Conservation (phyloP, 169 alveolate species). For the Babesia divergens region DNA sequence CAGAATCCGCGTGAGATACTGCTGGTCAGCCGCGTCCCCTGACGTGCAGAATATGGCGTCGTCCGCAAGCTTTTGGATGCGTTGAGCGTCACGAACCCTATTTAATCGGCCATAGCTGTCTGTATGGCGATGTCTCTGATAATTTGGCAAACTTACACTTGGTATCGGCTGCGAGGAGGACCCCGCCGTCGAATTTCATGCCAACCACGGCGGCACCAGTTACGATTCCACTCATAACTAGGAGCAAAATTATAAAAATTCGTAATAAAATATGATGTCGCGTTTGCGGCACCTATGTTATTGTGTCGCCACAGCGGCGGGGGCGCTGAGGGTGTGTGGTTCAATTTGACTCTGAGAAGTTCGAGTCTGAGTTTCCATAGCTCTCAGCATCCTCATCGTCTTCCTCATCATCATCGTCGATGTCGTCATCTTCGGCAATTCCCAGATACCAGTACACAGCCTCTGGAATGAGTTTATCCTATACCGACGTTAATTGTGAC, state of each 20-base stretch:
- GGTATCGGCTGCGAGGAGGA: constrained; percentile 63
- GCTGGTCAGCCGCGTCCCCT: constrained; percentile 67
- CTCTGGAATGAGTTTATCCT: constrained; percentile 77
- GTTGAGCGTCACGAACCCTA: constrained; percentile 16
- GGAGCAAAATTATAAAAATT: neutral
- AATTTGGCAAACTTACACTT: constrained; percentile 24
- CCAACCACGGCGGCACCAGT: constrained; percentile 62
- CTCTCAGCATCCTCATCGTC: constrained; percentile 70
- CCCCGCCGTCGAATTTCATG: constrained; percentile 63
- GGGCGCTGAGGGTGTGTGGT: constrained; percentile 8
- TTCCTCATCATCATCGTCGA: constrained; percentile 72
- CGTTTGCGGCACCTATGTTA: neutral
- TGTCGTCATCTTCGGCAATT: constrained; percentile 74
- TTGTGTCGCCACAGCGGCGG: neutral
- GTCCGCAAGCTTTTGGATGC: constrained; percentile 35
- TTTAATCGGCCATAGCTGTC: constrained; percentile 62
- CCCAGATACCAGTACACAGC: constrained; percentile 79
- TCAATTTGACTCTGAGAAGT: constrained; percentile 55
- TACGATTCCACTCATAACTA: constrained; percentile 50
- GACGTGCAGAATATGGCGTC: constrained; percentile 60
- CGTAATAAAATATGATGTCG: neutral
- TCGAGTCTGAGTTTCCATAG: constrained; percentile 53
- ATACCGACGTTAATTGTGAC: neutral
- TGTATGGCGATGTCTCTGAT: neutral
- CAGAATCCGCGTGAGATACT: constrained; percentile 48